Evolutionary conservation across 1,139 yeast species (phyloP).

Genomic region (Diutina rugosa): DNA sequence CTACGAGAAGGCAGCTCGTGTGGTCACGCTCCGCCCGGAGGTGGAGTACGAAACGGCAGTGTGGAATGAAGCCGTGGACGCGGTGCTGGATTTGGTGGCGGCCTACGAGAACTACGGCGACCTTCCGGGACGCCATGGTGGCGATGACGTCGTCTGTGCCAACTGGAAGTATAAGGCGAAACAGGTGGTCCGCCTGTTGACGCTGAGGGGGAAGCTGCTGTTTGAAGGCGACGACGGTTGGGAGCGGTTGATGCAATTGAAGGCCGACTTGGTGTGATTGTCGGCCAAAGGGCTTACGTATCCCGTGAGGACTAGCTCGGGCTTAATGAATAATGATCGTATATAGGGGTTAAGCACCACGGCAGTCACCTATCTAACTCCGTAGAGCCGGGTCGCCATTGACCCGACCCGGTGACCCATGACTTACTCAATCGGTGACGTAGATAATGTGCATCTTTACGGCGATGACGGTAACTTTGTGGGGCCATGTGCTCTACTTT

Average conservation of each 20-base stretch:
- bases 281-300: not conserved
- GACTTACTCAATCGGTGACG: too few relatives aligned
- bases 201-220: slow-evolving; percentile 65
- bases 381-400: too few relatives aligned
- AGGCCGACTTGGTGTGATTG: not conserved
- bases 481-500: too few relatives aligned
- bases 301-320: not conserved
- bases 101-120: slow-evolving; percentile 86
- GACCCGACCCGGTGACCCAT: too few relatives aligned
- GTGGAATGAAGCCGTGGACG: slow-evolving; percentile 76
- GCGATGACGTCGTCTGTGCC: slow-evolving; percentile 73
- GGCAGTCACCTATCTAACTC: too few relatives aligned
- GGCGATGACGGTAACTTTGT: too few relatives aligned
- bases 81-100: slow-evolving; percentile 68
- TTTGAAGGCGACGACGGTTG: slow-evolving; percentile 82
- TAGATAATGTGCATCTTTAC: too few relatives aligned
- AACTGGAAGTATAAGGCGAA: slow-evolving; percentile 87
- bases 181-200: slow-evolving; percentile 55
- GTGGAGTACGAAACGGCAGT: slow-evolving; percentile 45
- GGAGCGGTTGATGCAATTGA: slow-evolving; percentile 37
- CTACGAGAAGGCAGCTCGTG: slow-evolving; percentile 79
- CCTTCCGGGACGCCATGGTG: slow-evolving; percentile 71
- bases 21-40: slow-evolving; percentile 52
- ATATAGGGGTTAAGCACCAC: not conserved
- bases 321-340: not conserved